Evolutionary conservation across 2,329 filamentous ascomycete genomes (phyloP).

Genomic region (Penicillium sp.): DNA sequence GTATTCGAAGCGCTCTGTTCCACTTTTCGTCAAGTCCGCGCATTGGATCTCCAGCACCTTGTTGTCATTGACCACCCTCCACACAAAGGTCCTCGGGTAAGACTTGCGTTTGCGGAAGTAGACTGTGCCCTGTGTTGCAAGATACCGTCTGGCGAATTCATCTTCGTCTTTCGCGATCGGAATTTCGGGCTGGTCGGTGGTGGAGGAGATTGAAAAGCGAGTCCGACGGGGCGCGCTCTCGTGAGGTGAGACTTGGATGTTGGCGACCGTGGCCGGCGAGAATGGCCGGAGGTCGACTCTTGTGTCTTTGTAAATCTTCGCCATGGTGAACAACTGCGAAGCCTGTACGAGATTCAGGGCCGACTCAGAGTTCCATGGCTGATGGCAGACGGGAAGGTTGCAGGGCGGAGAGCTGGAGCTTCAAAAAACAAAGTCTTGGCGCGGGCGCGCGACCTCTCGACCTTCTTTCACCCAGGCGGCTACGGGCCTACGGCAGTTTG

Average conservation of each 20-base stretch:
- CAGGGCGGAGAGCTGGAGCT: slow-evolving; percentile 41
- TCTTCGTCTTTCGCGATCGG: slow-evolving; percentile 63
- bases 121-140: slow-evolving; percentile 80
- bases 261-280: slow-evolving; percentile 71
- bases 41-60: slow-evolving; percentile 81
- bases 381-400: slow-evolving; percentile 32
- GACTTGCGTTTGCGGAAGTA: slow-evolving; percentile 80
- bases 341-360: slow-evolving; percentile 24
- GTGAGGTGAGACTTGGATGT: slow-evolving; percentile 67
- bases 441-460: slow-evolving; percentile 17
- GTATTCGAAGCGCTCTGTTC: slow-evolving; percentile 67
- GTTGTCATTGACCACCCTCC: slow-evolving; percentile 83
- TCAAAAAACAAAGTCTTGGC: slow-evolving; percentile 49
- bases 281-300: slow-evolving; percentile 80
- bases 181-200: slow-evolving; percentile 44
- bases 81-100: slow-evolving; percentile 85
- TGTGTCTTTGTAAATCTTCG: slow-evolving; percentile 83
- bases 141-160: slow-evolving; percentile 72
- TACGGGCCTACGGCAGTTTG: slow-evolving; percentile 4
- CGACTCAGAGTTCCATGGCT: slow-evolving; percentile 44
- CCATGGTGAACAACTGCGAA: slow-evolving; percentile 58
- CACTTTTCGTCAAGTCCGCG: slow-evolving; percentile 77
- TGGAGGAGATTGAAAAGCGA: slow-evolving; percentile 55
- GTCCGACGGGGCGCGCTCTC: slow-evolving; percentile 54
- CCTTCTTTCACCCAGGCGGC: background rate